Conservation (phyloP, 345 rosid species). For the Moricandia arvensis region DNA sequence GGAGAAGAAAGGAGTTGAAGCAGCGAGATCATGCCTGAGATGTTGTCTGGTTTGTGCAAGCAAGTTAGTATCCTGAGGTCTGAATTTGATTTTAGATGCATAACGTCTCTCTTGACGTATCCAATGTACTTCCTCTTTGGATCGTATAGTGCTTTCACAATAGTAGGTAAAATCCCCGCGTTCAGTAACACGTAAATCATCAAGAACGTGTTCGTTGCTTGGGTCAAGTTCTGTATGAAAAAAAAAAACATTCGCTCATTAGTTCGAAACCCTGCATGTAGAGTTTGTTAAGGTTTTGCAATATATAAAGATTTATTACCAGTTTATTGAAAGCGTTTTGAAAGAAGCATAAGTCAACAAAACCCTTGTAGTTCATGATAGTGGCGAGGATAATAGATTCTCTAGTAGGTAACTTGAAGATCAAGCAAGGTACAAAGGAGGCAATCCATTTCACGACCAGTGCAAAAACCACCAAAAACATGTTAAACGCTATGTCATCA, state of each 20-base stretch:
- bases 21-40: slow-evolving; percentile 31
- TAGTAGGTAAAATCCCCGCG: slow-evolving; percentile 33
- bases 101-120: slow-evolving; percentile 43
- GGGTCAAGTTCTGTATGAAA: slow-evolving; percentile 14
- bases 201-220: slow-evolving; percentile 27
- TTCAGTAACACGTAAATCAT: slow-evolving; percentile 16
- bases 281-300: background rate
- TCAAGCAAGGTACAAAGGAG: slow-evolving; percentile 31
- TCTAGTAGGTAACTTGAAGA: slow-evolving; percentile 30
- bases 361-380: slow-evolving; percentile 36
- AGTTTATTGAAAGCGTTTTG: background rate
- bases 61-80: slow-evolving; percentile 53
- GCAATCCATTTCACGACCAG: slow-evolving; percentile 24
- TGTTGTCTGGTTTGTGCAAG: slow-evolving; percentile 49
- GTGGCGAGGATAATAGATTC: slow-evolving; percentile 33
- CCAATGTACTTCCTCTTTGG: slow-evolving; percentile 52
- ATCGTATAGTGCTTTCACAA: slow-evolving; percentile 46
- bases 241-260: background rate
- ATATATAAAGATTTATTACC: slow-evolving; percentile 26
- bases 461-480: slow-evolving; percentile 13
- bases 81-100: slow-evolving; percentile 26
- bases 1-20: slow-evolving; percentile 34
- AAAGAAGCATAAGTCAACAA: slow-evolving; percentile 27
- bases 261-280: background rate
- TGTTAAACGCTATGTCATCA: slow-evolving; percentile 32